A percentile compares a stretch with the other conserved stretches of the same genome.
Evolutionary conservation across 495 filamentous ascomycete genomes (phyloP).

Genomic region (Aspergillus sclerotiicarbonarius): DNA sequence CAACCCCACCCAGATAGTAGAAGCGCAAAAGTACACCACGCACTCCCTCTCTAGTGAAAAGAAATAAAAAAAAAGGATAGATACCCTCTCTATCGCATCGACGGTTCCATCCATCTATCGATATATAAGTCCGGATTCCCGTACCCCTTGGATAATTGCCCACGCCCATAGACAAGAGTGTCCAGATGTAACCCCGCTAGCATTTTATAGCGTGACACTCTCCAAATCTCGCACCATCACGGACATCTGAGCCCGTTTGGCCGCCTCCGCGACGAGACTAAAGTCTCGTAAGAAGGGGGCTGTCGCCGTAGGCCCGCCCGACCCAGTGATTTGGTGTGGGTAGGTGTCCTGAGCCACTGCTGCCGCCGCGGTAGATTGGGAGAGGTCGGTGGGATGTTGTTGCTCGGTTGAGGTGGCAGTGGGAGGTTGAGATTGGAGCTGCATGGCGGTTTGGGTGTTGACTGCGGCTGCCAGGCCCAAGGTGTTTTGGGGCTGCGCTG

Average conservation of each 20-base stretch:
- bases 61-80: too few species aligned
- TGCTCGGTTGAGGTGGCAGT: conserved; percentile 1
- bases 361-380: neutral
- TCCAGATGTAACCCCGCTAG: neutral
- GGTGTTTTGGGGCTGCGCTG: conserved; percentile 6
- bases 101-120: neutral
- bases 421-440: conserved; percentile 3
- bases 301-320: conserved; percentile 52
- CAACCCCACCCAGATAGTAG: too few species aligned
- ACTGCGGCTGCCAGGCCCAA: conserved; percentile 7
- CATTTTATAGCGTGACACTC: conserved; percentile 41
- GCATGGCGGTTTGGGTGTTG: neutral
- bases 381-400: conserved; percentile 13
- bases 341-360: conserved; percentile 20
- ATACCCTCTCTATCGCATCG: too few species aligned
- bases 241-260: conserved; percentile 87
- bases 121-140: neutral
- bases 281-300: conserved; percentile 71
- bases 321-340: conserved; percentile 31
- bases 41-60: too few species aligned
- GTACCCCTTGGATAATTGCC: too few species aligned
- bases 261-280: conserved; percentile 89
- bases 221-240: conserved; percentile 81
- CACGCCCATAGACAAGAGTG: too few species aligned
- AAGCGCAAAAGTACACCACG: too few species aligned